phyloP scores from a whole-genome alignment of 1,284 basidiomycete species.

The Cryptococcus depauperatus region DNA sequence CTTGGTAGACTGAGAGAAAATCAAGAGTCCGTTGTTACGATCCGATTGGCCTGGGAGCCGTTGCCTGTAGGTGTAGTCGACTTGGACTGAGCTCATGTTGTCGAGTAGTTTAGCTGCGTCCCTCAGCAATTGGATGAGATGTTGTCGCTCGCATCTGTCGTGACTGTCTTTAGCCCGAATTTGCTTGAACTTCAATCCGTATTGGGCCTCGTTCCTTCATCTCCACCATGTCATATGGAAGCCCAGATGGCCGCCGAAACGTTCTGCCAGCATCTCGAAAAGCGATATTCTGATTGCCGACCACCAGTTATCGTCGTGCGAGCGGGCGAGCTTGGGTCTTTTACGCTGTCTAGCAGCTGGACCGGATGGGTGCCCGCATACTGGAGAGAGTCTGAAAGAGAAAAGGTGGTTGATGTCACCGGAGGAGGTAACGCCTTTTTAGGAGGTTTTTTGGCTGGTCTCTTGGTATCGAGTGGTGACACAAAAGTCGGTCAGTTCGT shows the following conservation, averaged over 20 bases:
- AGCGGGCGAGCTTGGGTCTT: conserved; percentile 68
- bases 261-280: conserved; percentile 56
- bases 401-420: conserved; percentile 70
- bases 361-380: conserved; percentile 67
- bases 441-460: conserved; percentile 70
- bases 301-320: conserved; percentile 58
- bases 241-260: conserved; percentile 57
- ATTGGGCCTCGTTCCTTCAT: conserved; percentile 3
- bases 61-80: conserved; percentile 44
- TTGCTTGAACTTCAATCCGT: conserved; percentile 44
- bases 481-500: conserved; percentile 54
- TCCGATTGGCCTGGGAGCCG: conserved; percentile 71
- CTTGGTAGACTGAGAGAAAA: conserved; percentile 46
- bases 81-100: not conserved
- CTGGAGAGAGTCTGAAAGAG: conserved; percentile 52
- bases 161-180: conserved; percentile 45
- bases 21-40: conserved; percentile 24
- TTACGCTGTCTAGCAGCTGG: conserved; percentile 46
- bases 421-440: conserved; percentile 83
- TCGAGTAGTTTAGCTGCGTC: conserved; percentile 61
- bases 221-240: conserved; percentile 24
- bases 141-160: conserved; percentile 16
- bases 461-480: conserved; percentile 54
- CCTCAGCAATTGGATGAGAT: conserved; percentile 57
- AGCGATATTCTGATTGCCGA: conserved; percentile 47